Base-by-base conservation (phyloP, 2,329 filamentous ascomycete genomes). In the Cladosporium oxysporum region DNA sequence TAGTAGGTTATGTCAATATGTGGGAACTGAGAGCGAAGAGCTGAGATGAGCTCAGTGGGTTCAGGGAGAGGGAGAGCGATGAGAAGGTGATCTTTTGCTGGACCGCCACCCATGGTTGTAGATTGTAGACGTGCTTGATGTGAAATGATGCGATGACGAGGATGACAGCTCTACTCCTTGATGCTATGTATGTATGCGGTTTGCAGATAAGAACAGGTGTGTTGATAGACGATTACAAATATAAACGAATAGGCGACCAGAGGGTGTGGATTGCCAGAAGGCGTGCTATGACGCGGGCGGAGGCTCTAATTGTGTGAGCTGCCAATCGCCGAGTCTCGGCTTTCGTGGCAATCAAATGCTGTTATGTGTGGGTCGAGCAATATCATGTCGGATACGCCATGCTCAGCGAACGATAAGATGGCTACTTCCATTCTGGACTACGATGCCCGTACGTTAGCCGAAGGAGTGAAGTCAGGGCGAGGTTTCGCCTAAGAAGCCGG, bases 1-100 rank as follows among this genome's bases (percentile, higher is more conserved):
- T 76, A 69, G 68, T 79, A 84, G 11, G 75, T 78, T 59, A 85
- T 74, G n/a, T 81, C 76, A 67, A 84, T 76, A 71, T 80, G 71
- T 7, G 78, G 83, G 75, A 79, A 83, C 62, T 76, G 80, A 58
- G 74, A 73, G 44, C 72, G 78, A 62, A 83, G 78, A 59, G 72
- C 71, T 57, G 74, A 74, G 33, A 81, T 68, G 29, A 80, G 70
- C 1, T 74, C 70, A 28, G 73, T 75, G n/a, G 81, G 79, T 62
- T 80, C 77, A 8, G 72, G 69, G 21, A 73, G 69, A 18, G 76
- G 76, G 37, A 77, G 72, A 8, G 73, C 65, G 66, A 69, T 68
- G 58, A 78, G 72, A 44, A 79, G 63, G 29, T 71, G 69, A 41
- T 78, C 76, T 71, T 74, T 73, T 23, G 71, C 66, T 67, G 75